Evolutionary conservation across 495 filamentous ascomycete genomes (phyloP), one percentile per base, ranked within the genome.

Genomic region (Daldinia bambusicola): DNA sequence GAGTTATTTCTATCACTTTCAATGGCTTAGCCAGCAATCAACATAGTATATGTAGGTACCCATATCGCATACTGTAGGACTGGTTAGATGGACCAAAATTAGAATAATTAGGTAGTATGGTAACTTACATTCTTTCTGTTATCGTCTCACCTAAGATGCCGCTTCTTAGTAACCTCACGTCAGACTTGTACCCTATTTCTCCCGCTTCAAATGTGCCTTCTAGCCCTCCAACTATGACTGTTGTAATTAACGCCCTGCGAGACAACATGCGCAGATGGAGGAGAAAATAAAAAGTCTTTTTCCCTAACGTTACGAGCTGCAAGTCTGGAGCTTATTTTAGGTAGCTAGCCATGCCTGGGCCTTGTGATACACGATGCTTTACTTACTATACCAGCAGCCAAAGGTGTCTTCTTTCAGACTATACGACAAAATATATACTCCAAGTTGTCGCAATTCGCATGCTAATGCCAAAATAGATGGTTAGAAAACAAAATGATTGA

Each of bases 71-170:
- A 18, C 7, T 48, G 16, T 48, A 48, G 16, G 9, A 10, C 6
- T 36, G 7, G 9, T 36, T 7, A 36, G 2, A 22, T 50, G 30
- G 18, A 26, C 3, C 26, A 51, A 57, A 58, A 53, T 50, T 58
- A 48, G 16, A 37, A n/a, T 30, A 26, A 13, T 22, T 53, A 1
- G 41, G 16, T 45, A 48, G 34, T 58, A 53, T 61, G 36, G 55
- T 70, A 32, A 64, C 61, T 55, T 58, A 61, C 67, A 70, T 60
- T 38, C 18, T 36, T 16, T 53, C n/a, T 41, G 34, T 38, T 64
- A 30, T 45, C 67, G 53, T 59, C 67, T 64, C 31, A 64, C 60
- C 56, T 48, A 38, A 59, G 40, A 63, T 41, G 31, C 34, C 30
- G 51, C 16, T 30, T 41, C 40, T 36, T n/a, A 12, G 18, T 34